Base-by-base conservation (phyloP, 2,329 filamentous ascomycete species). In the Microcyclosporella mali region DNA sequence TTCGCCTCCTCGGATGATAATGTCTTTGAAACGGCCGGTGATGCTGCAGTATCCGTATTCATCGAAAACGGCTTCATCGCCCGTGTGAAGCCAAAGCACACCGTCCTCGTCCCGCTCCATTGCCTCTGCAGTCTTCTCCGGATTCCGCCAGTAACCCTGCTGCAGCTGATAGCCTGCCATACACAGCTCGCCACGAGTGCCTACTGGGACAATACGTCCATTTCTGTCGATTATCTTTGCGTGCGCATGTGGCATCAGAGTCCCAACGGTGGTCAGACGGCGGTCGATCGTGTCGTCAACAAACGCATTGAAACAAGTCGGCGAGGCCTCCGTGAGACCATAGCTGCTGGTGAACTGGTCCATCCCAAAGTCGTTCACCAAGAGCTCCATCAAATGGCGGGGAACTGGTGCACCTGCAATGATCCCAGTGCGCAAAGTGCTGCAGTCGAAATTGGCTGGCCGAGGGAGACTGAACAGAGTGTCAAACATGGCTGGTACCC, bases 401-500 rank as follows among this genome's bases (percentile, higher is more conserved):
- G 85, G 85, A 0, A 90, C 84, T 0, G 85, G 84, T 0, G 84
- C 82, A 1, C 85, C 85, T 0, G 85, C 85, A 36, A 88, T 82
- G 53, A 90, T 88, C 1, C 85, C 85, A 0, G 85, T 89, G 27
- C 85, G 74, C 14, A 89, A 71, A 12, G 45, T 43, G 17, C 41
- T 53, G 65, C 63, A 67, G 45, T 72, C 64, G 54, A 75, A 77
- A 12, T 65, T 59, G 2, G 55, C 51, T 1, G 72, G 72, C 42
- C 72, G 68, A n/a, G 69, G 68, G 1, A 73, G 56, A 30, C 64
- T 64, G 43, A 78, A 68, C 8, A 77, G 70, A 0, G 81, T 79
- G 59, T 87, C 83, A 63, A 88, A 87, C 85, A 90, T 90, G 46
- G 85, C 84, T 0, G 85, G 85, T 0, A 90, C 85, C 25, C 85